Conservation (phyloP, 1,139 yeast species). For the Geotrichum candidum region DNA sequence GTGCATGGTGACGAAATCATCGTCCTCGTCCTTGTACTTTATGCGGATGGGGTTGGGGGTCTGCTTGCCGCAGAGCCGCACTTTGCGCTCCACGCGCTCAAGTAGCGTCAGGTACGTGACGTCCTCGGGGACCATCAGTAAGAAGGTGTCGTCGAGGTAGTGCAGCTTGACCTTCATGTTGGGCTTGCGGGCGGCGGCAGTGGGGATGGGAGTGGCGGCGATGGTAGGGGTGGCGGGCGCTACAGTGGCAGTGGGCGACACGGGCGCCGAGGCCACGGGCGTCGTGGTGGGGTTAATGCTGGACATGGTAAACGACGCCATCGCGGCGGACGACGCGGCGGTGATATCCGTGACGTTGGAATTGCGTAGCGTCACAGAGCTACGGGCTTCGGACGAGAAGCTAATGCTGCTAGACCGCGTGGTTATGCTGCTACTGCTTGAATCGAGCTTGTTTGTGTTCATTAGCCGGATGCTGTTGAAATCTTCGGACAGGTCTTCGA, state of each 20-base stretch:
- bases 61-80: conserved; percentile 40
- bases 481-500: not conserved
- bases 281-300: not conserved
- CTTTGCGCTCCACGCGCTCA: conserved; percentile 41
- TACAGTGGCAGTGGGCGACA: not conserved
- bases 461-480: not conserved
- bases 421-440: not conserved
- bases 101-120: conserved; percentile 45
- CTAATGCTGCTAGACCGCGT: conserved; percentile 3
- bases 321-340: not conserved
- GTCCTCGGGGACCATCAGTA: conserved; percentile 44
- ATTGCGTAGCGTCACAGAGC: not conserved
- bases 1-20: conserved; percentile 82
- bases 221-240: not conserved
- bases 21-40: conserved; percentile 91
- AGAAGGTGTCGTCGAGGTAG: conserved; percentile 41
- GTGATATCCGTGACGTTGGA: not conserved
- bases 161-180: conserved; percentile 46
- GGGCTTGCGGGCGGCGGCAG: not conserved
- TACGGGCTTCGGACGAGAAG: not conserved
- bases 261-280: not conserved
- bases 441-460: not conserved
- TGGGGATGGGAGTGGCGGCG: not conserved
- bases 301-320: not conserved
- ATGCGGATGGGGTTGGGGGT: conserved; percentile 45